Percentiles rank a stretch among this genome's conserved stretches.
phyloP scores from a whole-genome alignment of 2,329 filamentous ascomycete genomes.

The Fusarium albosuccineum region DNA sequence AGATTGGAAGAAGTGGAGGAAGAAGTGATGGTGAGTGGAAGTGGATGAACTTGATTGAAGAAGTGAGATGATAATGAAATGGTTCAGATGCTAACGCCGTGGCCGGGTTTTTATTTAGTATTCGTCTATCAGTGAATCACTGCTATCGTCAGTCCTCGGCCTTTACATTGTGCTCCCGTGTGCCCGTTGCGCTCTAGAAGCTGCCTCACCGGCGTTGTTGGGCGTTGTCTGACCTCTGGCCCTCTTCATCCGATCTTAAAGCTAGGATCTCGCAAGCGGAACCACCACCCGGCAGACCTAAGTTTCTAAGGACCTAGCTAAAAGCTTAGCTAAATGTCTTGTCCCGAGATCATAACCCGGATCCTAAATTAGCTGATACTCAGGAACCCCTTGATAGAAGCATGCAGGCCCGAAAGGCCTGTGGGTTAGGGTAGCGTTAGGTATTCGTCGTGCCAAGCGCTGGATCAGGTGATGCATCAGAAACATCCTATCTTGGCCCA shows the following conservation, averaged over 20 bases:
- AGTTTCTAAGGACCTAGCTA: background rate
- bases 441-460: conserved; percentile 35
- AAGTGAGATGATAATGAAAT: background rate
- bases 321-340: background rate
- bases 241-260: conserved; percentile 13
- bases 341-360: conserved; percentile 13
- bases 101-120: too few species aligned
- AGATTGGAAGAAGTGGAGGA: background rate
- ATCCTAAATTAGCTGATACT: conserved; percentile 4
- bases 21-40: background rate
- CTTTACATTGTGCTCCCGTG: too few species aligned
- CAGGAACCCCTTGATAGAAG: conserved; percentile 1
- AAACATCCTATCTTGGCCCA: conserved; percentile 15
- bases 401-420: background rate
- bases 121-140: background rate
- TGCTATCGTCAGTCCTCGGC: too few species aligned
- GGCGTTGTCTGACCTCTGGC: background rate
- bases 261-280: background rate
- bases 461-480: conserved; percentile 27
- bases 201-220: conserved; percentile 16
- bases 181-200: background rate
- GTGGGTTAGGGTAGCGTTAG: conserved; percentile 11
- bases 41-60: too few species aligned
- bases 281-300: background rate
- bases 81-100: too few species aligned